These are phyloP conservation scores for Umbelopsis sp. DNA, from an alignment of 192 early-diverging fungal species.

Conservation along the genomic window DNA sequence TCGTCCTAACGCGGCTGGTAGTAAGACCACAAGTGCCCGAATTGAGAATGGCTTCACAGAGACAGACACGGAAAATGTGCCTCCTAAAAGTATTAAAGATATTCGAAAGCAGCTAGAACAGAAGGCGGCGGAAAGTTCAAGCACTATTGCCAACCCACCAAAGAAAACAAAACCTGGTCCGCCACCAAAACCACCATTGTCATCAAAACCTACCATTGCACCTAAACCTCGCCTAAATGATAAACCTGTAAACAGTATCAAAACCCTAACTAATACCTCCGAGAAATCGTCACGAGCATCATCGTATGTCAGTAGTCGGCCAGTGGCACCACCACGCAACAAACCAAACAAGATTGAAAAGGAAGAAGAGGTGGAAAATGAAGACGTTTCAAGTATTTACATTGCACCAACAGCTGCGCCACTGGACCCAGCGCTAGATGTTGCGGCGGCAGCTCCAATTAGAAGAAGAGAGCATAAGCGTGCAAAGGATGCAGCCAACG, in stretches of 20 bases:
- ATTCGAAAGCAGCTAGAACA: constrained; percentile 10
- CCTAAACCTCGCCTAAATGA: constrained; percentile 10
- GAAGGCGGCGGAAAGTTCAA: constrained; percentile 1
- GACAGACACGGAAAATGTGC: not conserved
- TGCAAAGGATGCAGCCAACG: constrained; percentile 24
- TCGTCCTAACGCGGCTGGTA: not conserved
- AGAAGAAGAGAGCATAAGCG: constrained; percentile 31
- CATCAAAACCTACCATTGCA: constrained; percentile 21
- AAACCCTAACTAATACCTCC: not conserved
- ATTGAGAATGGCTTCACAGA: not conserved
- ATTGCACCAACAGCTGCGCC: constrained; percentile 38
- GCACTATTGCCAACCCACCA: not conserved
- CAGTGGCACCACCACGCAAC: constrained; percentile 26
- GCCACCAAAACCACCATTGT: constrained; percentile 27
- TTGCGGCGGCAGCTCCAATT: constrained; percentile 12
- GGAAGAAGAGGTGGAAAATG: not conserved
- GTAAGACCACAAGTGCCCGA: not conserved
- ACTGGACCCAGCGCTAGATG: constrained; percentile 37
- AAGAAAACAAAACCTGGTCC: constrained; percentile 7
- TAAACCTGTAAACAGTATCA: not conserved
- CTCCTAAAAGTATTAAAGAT: not conserved
- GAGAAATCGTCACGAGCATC: not conserved
- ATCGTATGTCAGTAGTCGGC: not conserved
- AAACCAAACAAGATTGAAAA: not conserved
- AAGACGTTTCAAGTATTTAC: constrained; percentile 19